Conservation (phyloP, 768 basidiomycete genomes). For the Coprinopsis sp. region DNA sequence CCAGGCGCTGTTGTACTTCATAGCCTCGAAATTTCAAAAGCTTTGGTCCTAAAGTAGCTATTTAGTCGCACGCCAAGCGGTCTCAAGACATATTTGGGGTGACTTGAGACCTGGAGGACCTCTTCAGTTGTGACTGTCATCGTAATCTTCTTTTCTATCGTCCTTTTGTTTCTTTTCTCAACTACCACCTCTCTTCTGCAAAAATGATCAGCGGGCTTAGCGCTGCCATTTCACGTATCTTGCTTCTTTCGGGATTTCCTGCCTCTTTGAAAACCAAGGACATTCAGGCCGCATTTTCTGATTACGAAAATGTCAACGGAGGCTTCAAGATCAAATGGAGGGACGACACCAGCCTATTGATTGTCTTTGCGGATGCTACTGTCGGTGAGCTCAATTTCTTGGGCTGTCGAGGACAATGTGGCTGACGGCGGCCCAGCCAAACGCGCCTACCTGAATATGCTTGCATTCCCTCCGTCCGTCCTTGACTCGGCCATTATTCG, state of each 20-base stretch:
- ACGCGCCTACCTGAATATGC: slow-evolving; percentile 87
- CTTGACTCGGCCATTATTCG: slow-evolving; percentile 63
- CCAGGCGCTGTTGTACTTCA: slow-evolving; percentile 14
- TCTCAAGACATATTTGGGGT: neutral
- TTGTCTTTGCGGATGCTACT: slow-evolving; percentile 89
- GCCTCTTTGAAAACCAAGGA: slow-evolving; percentile 98
- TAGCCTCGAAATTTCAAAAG: neutral
- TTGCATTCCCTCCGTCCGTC: slow-evolving; percentile 76
- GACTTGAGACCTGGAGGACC: slow-evolving; percentile 8
- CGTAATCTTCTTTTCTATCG: slow-evolving; percentile 6
- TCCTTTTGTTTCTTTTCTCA: slow-evolving; percentile 9
- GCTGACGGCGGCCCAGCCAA: slow-evolving; percentile 55
- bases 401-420: slow-evolving; percentile 1
- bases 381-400: slow-evolving; percentile 61
- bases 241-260: slow-evolving; percentile 80
- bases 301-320: slow-evolving; percentile 80
- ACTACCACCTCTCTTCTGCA: slow-evolving; percentile 11
- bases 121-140: slow-evolving; percentile 20
- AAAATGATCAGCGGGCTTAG: slow-evolving; percentile 51
- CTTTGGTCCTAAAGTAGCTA: neutral
- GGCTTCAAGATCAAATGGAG: slow-evolving; percentile 99
- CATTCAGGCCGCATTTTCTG: slow-evolving; percentile 85
- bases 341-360: slow-evolving; percentile 91
- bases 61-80: neutral
- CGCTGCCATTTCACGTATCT: too few species aligned